Evolutionary conservation across 805 yeast species (phyloP), one percentile per base, ranked within the genome.

Genomic region (Myxozyma mucilagina): DNA sequence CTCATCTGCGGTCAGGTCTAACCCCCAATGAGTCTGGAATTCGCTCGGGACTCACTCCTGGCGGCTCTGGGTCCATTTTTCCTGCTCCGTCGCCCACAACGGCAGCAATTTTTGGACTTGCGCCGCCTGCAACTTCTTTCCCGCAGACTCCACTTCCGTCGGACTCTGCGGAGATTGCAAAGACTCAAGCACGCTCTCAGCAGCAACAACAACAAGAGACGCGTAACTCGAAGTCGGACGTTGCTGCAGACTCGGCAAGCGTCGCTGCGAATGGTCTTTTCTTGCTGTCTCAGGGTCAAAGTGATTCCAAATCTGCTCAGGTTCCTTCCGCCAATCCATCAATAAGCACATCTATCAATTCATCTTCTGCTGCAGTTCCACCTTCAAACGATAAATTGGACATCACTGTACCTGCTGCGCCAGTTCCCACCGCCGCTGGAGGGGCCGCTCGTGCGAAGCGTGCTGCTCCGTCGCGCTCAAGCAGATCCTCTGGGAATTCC

Each of bases 1-100:
- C 57, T n/a, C 59, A 48, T 41, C 77, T 57, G 47, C 55, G 83
- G 63, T 72, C 89, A 0, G 93, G 90, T 0, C 76, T 89, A 49
- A 86, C 91, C 0, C 94, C 94, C 2, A 87, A 85, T 72, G 96
- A 89, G 70, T 82, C 90, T 4, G 81, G 84, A 53, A 67, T 89
- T 53, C 79, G 96, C n/a, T 70, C 76, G 4, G 75, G 75, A 1
- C 66, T 73, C 29, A 73, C 76, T 11, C 76, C 76, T 20, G 76
- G 76, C n/a, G 74, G 73, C 38, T 64, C 69, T 39, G 74, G 73
- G 6, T 63, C 74, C 20, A 70, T 70, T 64, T 71, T 71, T 56
- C 73, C 75, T 9, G 75, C 71, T 71, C 79, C 79, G 58, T 72
- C 75, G 42, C 74, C 77, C 31, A 66, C 72, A 29, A 69, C 74